Base-by-base conservation (phyloP, 495 filamentous ascomycete genomes). In the Lophiostoma macrostomum region DNA sequence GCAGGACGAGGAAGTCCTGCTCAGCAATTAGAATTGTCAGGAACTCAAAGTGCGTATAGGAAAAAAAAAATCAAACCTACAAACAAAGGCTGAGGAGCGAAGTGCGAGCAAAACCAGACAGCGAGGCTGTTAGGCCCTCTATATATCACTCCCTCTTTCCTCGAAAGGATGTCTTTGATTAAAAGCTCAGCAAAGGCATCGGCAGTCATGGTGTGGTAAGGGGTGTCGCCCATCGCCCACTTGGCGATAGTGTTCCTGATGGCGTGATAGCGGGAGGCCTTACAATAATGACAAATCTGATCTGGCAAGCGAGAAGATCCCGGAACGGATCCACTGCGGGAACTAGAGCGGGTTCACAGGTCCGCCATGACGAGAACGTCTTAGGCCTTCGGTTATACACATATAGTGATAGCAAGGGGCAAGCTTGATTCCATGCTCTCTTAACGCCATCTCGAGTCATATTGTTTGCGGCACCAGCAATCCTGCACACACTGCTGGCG, bases 371-470 rank as follows among this genome's bases (percentile, higher is more conserved):
- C n/a, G n/a, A n/a, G n/a, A n/a, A n/a, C n/a, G n/a, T n/a, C n/a
- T n/a, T n/a, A n/a, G n/a, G n/a, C n/a, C n/a, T n/a, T n/a, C n/a
- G n/a, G n/a, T n/a, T n/a, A n/a, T n/a, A n/a, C n/a, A n/a, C n/a
- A n/a, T n/a, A n/a, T n/a, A n/a, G n/a, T n/a, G n/a, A n/a, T n/a
- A n/a, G n/a, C n/a, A n/a, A n/a, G n/a, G n/a, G n/a, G n/a, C n/a
- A n/a, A n/a, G n/a, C n/a, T n/a, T n/a, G n/a, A n/a, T n/a, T n/a
- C n/a, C n/a, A n/a, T n/a, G 73, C 82, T 7, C 62, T 80, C 14
- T 61, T 90, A 37, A 76, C 84, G 3, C 87, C 86, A 8, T 88
- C 85, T 1, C 82, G 80, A 56, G 60, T 88, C 23, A 67, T 90
- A 10, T 49, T 83, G 2, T 73, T 82, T 45, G 76, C 80, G 4